Conservation (phyloP, 345 rosid genomes). For the Eucalyptus cloeziana region DNA sequence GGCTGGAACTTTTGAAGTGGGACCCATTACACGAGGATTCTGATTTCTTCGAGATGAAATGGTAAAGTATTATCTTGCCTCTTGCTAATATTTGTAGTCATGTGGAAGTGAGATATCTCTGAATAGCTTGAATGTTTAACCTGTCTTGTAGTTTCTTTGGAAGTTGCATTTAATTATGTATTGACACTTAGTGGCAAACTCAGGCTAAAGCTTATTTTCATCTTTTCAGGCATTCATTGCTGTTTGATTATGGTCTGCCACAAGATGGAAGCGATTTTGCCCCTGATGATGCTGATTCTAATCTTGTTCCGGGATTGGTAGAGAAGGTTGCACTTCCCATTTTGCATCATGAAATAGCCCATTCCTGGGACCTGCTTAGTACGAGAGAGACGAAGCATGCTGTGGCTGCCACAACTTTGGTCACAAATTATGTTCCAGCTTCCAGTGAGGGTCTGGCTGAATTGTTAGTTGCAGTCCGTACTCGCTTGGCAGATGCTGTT, state of each 20-base stretch:
- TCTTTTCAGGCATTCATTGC: slow-evolving; percentile 66
- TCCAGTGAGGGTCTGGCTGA: slow-evolving; percentile 65
- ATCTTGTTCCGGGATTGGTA: slow-evolving; percentile 79
- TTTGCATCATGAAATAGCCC: slow-evolving; percentile 70
- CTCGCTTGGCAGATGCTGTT: slow-evolving; percentile 75
- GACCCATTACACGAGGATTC: slow-evolving; percentile 75
- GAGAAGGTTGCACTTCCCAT: slow-evolving; percentile 84
- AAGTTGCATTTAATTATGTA: neutral
- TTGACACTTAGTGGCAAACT: neutral
- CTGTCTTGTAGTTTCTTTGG: neutral
- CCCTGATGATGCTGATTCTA: slow-evolving; percentile 71
- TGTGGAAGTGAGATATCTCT: neutral
- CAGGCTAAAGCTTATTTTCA: neutral
- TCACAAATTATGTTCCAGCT: slow-evolving; percentile 61
- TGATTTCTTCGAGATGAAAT: slow-evolving; percentile 75
- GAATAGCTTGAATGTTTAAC: neutral
- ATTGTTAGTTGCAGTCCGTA: slow-evolving; percentile 41
- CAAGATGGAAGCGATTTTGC: slow-evolving; percentile 53
- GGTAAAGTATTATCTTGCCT: slow-evolving; percentile 20
- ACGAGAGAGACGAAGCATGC: slow-evolving; percentile 63
- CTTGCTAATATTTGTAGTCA: neutral
- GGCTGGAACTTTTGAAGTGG: slow-evolving; percentile 91
- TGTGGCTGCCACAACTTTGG: slow-evolving; percentile 78
- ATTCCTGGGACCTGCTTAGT: slow-evolving; percentile 93
- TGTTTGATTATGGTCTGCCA: slow-evolving; percentile 70